phyloP scores from a whole-genome alignment of 306 rosid species.

The Oxytropis ochrocephala region DNA sequence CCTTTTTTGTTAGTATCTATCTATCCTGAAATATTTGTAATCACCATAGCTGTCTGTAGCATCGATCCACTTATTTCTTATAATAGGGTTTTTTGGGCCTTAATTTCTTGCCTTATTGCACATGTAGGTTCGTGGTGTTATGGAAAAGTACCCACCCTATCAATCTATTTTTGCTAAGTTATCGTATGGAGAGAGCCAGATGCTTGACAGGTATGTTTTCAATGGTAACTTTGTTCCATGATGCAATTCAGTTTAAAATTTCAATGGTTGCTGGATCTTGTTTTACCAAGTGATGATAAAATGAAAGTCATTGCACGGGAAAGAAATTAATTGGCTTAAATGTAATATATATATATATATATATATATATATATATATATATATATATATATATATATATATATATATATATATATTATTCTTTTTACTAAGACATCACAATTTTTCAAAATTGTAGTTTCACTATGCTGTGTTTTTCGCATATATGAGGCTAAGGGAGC shows the following conservation, averaged over 20 bases:
- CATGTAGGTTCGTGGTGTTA: slow-evolving; percentile 70
- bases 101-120: slow-evolving; percentile 15
- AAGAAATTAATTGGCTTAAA: background rate
- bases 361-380: too few relatives aligned
- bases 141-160: slow-evolving; percentile 96
- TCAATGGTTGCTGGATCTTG: background rate
- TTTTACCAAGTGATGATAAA: background rate
- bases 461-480: slow-evolving; percentile 95
- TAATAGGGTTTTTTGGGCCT: background rate
- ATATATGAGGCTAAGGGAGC: slow-evolving; percentile 94
- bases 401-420: too few relatives aligned
- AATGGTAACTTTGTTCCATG: background rate
- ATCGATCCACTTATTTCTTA: background rate
- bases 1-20: background rate
- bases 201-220: slow-evolving; percentile 79
- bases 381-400: too few relatives aligned
- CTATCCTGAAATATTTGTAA: background rate
- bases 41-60: background rate
- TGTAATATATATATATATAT: background rate
- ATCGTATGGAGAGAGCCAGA: slow-evolving; percentile 93
- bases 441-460: slow-evolving; percentile 57
- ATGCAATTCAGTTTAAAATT: background rate
- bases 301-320: background rate
- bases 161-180: slow-evolving; percentile 82
- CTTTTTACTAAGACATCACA: background rate